Percentiles rank a stretch among this genome's conserved stretches.
These are phyloP conservation scores for Lophiotrema nucula DNA, from an alignment of 495 filamentous ascomycete species.

Conservation along the genomic window DNA sequence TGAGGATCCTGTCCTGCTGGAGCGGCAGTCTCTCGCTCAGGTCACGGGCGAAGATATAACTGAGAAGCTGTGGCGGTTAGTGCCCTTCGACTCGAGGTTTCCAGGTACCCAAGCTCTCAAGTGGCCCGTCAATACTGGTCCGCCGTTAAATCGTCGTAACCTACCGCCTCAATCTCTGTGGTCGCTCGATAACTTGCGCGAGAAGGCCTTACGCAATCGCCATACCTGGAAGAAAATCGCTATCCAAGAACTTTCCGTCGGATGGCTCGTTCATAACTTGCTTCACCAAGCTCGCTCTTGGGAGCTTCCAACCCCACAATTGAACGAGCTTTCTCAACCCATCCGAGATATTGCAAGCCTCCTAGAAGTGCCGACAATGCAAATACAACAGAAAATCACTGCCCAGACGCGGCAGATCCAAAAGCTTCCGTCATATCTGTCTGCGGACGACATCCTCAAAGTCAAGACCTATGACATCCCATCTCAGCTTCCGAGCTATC, in stretches of 20 bases:
- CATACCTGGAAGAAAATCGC: constrained; percentile 38
- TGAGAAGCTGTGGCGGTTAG: constrained; percentile 14
- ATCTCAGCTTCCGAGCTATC: constrained; percentile 16
- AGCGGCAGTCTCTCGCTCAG: not conserved
- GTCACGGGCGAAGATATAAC: not conserved
- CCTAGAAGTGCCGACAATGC: not conserved
- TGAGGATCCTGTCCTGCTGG: not conserved
- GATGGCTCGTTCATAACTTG: constrained; percentile 25
- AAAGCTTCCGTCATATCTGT: no score
- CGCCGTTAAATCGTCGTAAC: constrained; percentile 16
- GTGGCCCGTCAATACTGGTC: constrained; percentile 39
- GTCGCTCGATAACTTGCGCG: constrained; percentile 26
- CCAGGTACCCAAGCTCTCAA: constrained; percentile 4
- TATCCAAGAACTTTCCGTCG: constrained; percentile 32
- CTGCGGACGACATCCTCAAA: not conserved
- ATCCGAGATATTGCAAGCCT: not conserved
- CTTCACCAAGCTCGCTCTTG: not conserved
- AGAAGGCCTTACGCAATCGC: constrained; percentile 14
- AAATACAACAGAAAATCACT: not conserved
- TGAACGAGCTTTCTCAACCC: not conserved
- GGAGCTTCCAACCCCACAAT: not conserved
- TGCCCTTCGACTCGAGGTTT: constrained; percentile 19
- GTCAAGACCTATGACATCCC: not conserved
- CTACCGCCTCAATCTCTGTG: constrained; percentile 41
- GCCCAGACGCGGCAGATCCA: not conserved